Conservation (phyloP, 495 filamentous ascomycete species). For the Hypoxylon crocopeplum region DNA sequence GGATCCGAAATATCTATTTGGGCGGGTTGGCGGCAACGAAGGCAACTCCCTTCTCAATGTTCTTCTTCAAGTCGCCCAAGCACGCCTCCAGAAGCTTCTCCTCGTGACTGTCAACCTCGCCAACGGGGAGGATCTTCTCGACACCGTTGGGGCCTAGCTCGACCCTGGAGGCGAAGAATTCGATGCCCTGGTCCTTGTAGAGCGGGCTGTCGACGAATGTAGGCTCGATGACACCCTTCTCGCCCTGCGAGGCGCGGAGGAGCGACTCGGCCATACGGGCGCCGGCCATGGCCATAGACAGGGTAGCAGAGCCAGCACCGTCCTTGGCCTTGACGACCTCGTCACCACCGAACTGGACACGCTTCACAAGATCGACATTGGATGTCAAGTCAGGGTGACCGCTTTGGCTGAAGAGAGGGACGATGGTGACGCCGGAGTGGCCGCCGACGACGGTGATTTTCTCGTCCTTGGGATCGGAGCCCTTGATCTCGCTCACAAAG, state of each 20-base stretch:
- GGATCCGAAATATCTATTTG: slow-evolving; percentile 48
- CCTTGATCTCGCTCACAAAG: slow-evolving; percentile 94
- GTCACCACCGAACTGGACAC: slow-evolving; percentile 99
- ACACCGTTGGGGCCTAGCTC: slow-evolving; percentile 96
- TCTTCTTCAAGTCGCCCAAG: slow-evolving; percentile 86
- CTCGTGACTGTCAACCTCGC: slow-evolving; percentile 82
- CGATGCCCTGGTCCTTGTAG: slow-evolving; percentile 94
- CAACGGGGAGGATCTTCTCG: slow-evolving; percentile 87
- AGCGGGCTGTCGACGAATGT: slow-evolving; percentile 96
- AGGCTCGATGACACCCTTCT: slow-evolving; percentile 95
- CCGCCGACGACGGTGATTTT: slow-evolving; percentile 95
- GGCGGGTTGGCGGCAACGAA: slow-evolving; percentile 62
- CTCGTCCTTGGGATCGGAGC: slow-evolving; percentile 87
- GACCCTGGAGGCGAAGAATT: slow-evolving; percentile 94
- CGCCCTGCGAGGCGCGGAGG: slow-evolving; percentile 88
- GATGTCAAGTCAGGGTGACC: slow-evolving; percentile 81
- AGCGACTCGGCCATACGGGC: slow-evolving; percentile 95
- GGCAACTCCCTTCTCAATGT: slow-evolving; percentile 63
- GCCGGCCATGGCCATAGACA: slow-evolving; percentile 99
- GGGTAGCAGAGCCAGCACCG: slow-evolving; percentile 95
- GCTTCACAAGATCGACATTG: slow-evolving; percentile 79
- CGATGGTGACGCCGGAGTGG: slow-evolving; percentile 97
- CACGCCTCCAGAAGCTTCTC: slow-evolving; percentile 85
- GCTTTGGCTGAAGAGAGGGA: slow-evolving; percentile 95
- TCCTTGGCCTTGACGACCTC: slow-evolving; percentile 99